Evolutionary conservation across 371 early-diverging fungal genomes (phyloP).

Genomic region (Lichtheimia ramosa): DNA sequence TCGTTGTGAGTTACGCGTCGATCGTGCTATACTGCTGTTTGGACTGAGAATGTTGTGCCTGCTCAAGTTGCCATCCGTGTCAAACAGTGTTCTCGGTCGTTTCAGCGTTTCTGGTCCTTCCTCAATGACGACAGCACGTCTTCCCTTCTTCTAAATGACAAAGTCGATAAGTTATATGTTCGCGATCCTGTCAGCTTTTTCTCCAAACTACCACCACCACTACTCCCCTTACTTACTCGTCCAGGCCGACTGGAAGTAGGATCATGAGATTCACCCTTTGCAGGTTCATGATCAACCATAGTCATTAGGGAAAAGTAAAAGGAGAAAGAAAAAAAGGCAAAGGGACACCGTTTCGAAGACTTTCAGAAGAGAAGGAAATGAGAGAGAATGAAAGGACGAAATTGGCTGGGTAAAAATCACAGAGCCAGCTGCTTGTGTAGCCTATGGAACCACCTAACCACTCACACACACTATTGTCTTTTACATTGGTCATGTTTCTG

Average conservation of each 20-base stretch:
- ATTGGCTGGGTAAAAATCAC: too few relatives aligned
- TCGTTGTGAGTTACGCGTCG: slow-evolving; percentile 10
- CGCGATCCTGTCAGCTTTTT: neutral
- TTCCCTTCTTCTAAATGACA: slow-evolving; percentile 1
- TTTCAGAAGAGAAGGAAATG: too few relatives aligned
- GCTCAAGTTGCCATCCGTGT: slow-evolving; percentile 47
- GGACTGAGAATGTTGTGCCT: slow-evolving; percentile 39
- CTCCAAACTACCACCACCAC: neutral
- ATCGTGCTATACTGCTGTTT: slow-evolving; percentile 10
- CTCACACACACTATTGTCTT: too few relatives aligned
- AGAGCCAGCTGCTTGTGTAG: too few relatives aligned
- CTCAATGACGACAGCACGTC: neutral
- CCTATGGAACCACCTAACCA: too few relatives aligned
- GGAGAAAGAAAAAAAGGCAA: too few relatives aligned
- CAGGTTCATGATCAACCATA: neutral
- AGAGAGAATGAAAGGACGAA: too few relatives aligned
- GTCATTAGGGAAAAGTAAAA: too few relatives aligned
- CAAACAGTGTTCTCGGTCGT: slow-evolving; percentile 32
- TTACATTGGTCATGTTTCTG: too few relatives aligned
- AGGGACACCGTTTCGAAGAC: too few relatives aligned
- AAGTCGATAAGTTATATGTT: neutral
- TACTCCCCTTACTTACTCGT: neutral
- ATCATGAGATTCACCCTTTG: neutral
- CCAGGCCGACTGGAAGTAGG: neutral
- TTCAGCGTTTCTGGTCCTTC: neutral